phyloP scores from a whole-genome alignment of 2,329 filamentous ascomycete species.

The Aspergillus aculeatus region DNA sequence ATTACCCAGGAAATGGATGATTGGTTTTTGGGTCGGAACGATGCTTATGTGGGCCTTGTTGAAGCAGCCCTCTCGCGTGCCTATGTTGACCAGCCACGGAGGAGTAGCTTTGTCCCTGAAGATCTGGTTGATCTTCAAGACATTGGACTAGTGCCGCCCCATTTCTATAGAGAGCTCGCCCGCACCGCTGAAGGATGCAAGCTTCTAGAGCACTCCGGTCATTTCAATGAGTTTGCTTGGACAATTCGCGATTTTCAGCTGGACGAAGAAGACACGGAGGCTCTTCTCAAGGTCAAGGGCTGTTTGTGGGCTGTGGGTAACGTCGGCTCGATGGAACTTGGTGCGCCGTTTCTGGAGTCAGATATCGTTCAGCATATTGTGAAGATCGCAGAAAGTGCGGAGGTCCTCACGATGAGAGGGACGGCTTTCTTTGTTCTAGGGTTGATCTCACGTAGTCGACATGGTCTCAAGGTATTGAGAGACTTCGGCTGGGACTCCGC shows the following conservation, averaged over 20 bases:
- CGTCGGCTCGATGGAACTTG: conserved; percentile 96
- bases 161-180: conserved; percentile 95
- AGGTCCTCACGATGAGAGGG: conserved; percentile 88
- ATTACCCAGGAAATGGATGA: conserved; percentile 99
- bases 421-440: conserved; percentile 97
- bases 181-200: conserved; percentile 90
- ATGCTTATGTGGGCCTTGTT: conserved; percentile 90
- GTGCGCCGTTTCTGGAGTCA: conserved; percentile 85
- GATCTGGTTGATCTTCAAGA: conserved; percentile 60
- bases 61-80: conserved; percentile 92
- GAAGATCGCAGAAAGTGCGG: conserved; percentile 79
- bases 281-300: conserved; percentile 90
- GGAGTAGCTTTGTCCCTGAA: conserved; percentile 52
- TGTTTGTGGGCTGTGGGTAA: conserved; percentile 98
- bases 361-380: conserved; percentile 88
- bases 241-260: conserved; percentile 87
- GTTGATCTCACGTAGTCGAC: conserved; percentile 84
- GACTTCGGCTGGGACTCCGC: conserved; percentile 93
- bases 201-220: conserved; percentile 85
- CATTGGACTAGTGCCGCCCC: conserved; percentile 73
- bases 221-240: conserved; percentile 88
- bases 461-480: conserved; percentile 86
- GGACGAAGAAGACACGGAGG: conserved; percentile 79
- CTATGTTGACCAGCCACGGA: conserved; percentile 58
- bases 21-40: conserved; percentile 96